These are phyloP conservation scores for Harringtonia lauricola DNA, from an alignment of 2,329 filamentous ascomycete species.

Conservation along the genomic window DNA sequence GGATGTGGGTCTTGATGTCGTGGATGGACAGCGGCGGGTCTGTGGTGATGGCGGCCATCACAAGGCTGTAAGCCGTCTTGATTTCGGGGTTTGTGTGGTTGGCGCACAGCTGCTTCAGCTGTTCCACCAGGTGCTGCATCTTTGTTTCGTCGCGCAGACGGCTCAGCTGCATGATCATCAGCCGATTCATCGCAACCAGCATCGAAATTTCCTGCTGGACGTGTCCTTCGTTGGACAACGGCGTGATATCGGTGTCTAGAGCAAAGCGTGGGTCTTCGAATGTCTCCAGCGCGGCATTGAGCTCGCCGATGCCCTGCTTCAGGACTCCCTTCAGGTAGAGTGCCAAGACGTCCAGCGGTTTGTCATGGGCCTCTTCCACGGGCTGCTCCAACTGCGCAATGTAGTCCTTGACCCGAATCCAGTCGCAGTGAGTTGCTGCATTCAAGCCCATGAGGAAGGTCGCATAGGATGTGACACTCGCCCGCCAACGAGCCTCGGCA, in stretches of 20 bases:
- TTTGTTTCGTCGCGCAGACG: constrained; percentile 43
- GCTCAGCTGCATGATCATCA: constrained; percentile 62
- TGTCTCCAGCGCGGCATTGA: constrained; percentile 53
- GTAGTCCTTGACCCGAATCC: constrained; percentile 49
- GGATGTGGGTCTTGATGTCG: constrained; percentile 68
- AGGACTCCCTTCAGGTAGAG: constrained; percentile 68
- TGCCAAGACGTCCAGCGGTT: constrained; percentile 41
- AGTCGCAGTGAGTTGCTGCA: constrained; percentile 59
- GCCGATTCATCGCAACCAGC: constrained; percentile 54
- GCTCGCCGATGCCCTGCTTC: constrained; percentile 64
- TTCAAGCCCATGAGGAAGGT: constrained; percentile 62
- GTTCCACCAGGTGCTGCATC: constrained; percentile 50
- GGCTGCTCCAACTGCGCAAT: constrained; percentile 41
- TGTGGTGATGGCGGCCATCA: constrained; percentile 56
- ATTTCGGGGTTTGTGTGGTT: constrained; percentile 66
- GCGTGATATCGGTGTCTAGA: constrained; percentile 24
- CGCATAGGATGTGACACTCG: constrained; percentile 55
- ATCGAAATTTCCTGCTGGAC: constrained; percentile 51
- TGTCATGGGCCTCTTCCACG: constrained; percentile 27
- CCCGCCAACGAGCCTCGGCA: constrained; percentile 51
- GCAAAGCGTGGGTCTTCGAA: constrained; percentile 54
- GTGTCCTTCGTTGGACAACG: constrained; percentile 24
- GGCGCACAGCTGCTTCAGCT: constrained; percentile 55
- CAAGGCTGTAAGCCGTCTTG: constrained; percentile 64
- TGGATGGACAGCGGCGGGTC: constrained; percentile 56